Conservation (phyloP, 139 green algal genomes). For the Micractinium sp. region DNA sequence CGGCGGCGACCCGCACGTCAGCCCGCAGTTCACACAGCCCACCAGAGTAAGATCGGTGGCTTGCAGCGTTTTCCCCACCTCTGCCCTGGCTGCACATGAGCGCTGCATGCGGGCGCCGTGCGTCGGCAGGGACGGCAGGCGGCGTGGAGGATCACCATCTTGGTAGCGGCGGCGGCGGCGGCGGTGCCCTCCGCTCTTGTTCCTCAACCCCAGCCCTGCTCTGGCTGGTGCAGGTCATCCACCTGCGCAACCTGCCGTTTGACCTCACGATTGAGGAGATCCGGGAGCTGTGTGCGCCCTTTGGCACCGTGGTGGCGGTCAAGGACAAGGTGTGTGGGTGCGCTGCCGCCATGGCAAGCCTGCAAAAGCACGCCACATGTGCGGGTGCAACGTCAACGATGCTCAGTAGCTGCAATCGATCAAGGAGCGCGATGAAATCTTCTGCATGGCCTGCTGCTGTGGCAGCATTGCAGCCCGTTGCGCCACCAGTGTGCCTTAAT, state of each 20-base stretch:
- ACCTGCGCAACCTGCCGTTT: slow-evolving; percentile 77
- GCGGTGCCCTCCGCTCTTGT: neutral
- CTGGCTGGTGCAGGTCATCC: slow-evolving; percentile 61
- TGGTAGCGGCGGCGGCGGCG: neutral
- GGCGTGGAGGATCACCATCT: too few species aligned
- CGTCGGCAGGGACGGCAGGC: too few species aligned
- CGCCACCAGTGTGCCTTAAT: too few species aligned
- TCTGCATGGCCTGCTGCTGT: neutral
- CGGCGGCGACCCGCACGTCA: slow-evolving; percentile 1
- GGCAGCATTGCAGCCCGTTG: neutral
- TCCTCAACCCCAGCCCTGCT: neutral
- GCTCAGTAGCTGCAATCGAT: too few species aligned
- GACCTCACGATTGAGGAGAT: slow-evolving; percentile 62
- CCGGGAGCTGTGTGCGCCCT: slow-evolving; percentile 17
- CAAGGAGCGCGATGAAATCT: too few species aligned
- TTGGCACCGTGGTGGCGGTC: slow-evolving; percentile 22
- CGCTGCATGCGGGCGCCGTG: too few species aligned
- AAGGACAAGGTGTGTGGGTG: slow-evolving; percentile 17
- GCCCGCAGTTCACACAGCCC: slow-evolving; percentile 16
- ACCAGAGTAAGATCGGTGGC: neutral
- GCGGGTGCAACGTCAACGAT: too few species aligned
- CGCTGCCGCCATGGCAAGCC: neutral
- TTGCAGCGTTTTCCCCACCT: too few species aligned
- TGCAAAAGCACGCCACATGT: too few species aligned
- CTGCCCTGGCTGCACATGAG: too few species aligned